Base-by-base conservation (phyloP, 257 asterid genomes). In the Ajuga chamaepitys region DNA sequence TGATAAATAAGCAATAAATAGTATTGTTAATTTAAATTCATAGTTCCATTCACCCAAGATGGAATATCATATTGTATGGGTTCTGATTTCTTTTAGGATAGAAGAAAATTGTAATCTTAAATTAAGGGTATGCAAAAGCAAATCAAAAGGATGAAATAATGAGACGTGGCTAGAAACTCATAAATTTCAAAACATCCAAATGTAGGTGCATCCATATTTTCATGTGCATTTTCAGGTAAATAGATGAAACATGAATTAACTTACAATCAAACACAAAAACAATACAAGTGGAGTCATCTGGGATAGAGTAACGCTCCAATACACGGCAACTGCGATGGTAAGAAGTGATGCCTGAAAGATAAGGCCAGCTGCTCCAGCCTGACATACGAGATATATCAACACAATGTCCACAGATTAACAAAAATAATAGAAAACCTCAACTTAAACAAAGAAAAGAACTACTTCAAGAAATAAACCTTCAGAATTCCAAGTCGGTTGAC, bases 351-450 rank as follows among this genome's bases (percentile, higher is more conserved):
- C 99, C 82, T 93, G 97, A 56, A 93, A 62, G 61, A 89, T 74
- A 66, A 89, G 81, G 66, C 97, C 97, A 80, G 86, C 96, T 42
- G 97, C 97, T 72, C 97, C 99, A 77, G 99, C 96, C 99, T 93
- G 82, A 72, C 60, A 73, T 58, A 46, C 69, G 64, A 71, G 66
- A 68, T 66, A 48, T 56, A 26, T 68, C 65, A 55, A 72, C 58
- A 73, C 66, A 62, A 40, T 52, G 65, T 60, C 51, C 22, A 62
- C 66, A 20, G 41, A 32, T 2, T n/a, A 64, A 56, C 24, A 48
- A 45, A 28, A 62, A 69, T 13, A 30, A 65, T 16, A 37, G 44
- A 60, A 60, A 47, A 22, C 34, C 28, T 40, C 51, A 25, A n/a
- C n/a, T n/a, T n/a, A 28, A 42, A 58, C 17, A 16, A 40, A 61